Evolutionary conservation across 2,329 filamentous ascomycete species (phyloP).

Genomic region (Colletotrichum chrysophilum): DNA sequence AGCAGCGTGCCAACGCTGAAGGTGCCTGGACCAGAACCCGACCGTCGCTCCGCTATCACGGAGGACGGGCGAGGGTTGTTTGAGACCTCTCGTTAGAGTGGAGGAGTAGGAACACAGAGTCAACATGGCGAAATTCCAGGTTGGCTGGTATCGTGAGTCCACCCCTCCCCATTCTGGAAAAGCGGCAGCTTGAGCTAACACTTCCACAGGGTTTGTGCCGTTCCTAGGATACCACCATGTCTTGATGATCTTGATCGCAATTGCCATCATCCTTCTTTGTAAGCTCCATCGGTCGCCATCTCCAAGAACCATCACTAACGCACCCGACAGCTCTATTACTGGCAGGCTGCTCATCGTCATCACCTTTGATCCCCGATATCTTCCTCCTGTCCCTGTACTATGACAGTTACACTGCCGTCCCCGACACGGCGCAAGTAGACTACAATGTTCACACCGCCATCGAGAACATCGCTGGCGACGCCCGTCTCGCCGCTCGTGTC

Average conservation of each 20-base stretch:
- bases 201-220: slow-evolving; percentile 62
- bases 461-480: slow-evolving; percentile 85
- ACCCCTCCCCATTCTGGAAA: background rate
- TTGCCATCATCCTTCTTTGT: slow-evolving; percentile 96
- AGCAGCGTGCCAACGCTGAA: slow-evolving; percentile 22
- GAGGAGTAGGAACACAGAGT: slow-evolving; percentile 14
- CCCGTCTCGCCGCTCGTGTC: slow-evolving; percentile 86
- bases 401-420: slow-evolving; percentile 80
- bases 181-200: background rate
- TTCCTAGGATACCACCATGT: slow-evolving; percentile 82
- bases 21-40: slow-evolving; percentile 16
- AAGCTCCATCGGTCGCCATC: slow-evolving; percentile 43
- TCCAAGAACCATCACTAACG: background rate
- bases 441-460: slow-evolving; percentile 87
- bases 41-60: slow-evolving; percentile 24
- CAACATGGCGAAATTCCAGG: slow-evolving; percentile 42
- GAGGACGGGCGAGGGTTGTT: slow-evolving; percentile 22
- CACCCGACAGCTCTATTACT: slow-evolving; percentile 79
- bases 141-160: slow-evolving; percentile 56
- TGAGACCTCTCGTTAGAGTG: slow-evolving; percentile 13
- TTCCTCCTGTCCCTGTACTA: slow-evolving; percentile 99
- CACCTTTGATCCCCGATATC: slow-evolving; percentile 91
- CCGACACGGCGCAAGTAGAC: slow-evolving; percentile 87
- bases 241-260: slow-evolving; percentile 94
- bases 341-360: slow-evolving; percentile 96